Evolutionary conservation across 2,329 filamentous ascomycete genomes (phyloP), one percentile per base, ranked within the genome.

Genomic region (Talaromyces sp.): DNA sequence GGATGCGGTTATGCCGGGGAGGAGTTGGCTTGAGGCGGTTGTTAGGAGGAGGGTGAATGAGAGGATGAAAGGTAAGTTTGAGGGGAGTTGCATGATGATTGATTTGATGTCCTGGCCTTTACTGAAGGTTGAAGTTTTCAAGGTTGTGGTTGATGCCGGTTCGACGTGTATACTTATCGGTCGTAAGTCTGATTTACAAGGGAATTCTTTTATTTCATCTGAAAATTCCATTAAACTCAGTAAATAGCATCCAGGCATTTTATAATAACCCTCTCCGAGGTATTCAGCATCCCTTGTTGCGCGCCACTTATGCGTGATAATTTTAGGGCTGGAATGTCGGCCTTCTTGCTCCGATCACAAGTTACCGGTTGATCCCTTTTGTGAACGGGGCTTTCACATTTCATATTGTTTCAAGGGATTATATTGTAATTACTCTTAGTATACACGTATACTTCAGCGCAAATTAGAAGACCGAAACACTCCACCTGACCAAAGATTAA

Each of bases 11-110:
- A 66, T 25, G 8, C 3, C 38, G 67, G 65, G 22, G 64, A 65
- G 45, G 65, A 68, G 60, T 63, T 70, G 64, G 67, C 61, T n/a
- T 60, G 72, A 27, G 69, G 70, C 34, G 13, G 61, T 25, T 3
- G 38, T 43, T 15, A 47, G 22, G 51, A 63, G 40, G n/a, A 47
- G 17, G 61, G 61, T n/a, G 27, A 58, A 3, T 19, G 27, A n/a
- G 3, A 47, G 51, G 10, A 43, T 7, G 2, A 54, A 36, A 0
- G 36, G n/a, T 13, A 29, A 19, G 34, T 49, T 61, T 10, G 47
- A 22, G 34, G 19, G 31, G 17, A 63, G 38, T 25, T 63, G 61
- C 61, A 63, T 53, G 17, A 15, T 22, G 13, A 25, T 19, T 4
- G 11, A 8, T 11, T 38, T 38, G 31, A 13, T 5, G 4, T 25